phyloP scores from a whole-genome alignment of 352 stramenopile genomes.

The Phytopythium helicoides region DNA sequence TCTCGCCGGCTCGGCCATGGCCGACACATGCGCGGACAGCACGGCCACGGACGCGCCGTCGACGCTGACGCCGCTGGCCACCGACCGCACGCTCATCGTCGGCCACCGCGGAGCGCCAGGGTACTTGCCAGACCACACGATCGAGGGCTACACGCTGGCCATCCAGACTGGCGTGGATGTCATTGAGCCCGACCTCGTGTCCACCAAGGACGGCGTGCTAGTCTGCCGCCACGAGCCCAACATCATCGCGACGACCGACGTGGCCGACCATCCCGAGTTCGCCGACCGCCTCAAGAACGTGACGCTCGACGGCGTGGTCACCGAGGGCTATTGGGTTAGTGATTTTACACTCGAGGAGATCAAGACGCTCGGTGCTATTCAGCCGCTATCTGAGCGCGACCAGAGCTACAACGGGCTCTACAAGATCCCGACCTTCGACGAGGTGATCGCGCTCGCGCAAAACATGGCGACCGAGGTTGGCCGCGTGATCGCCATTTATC shows the following conservation, averaged over 20 bases:
- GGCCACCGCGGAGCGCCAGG: constrained; percentile 86
- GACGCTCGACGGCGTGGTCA: constrained; percentile 50
- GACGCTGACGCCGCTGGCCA: constrained; percentile 2
- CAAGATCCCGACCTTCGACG: constrained; percentile 85
- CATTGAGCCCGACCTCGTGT: constrained; percentile 91
- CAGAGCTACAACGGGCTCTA: constrained; percentile 84
- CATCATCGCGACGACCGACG: constrained; percentile 89
- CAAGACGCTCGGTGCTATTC: constrained; percentile 78
- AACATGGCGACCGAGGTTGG: constrained; percentile 54
- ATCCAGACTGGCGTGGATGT: constrained; percentile 88
- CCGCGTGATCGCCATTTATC: constrained; percentile 80
- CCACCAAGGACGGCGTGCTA: constrained; percentile 81
- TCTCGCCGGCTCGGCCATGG: constrained; percentile 19
- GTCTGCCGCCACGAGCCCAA: constrained; percentile 87
- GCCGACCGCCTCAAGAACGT: constrained; percentile 55
- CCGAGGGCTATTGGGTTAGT: constrained; percentile 82
- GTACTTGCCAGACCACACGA: constrained; percentile 90
- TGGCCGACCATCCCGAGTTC: constrained; percentile 74
- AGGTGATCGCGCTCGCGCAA: constrained; percentile 85
- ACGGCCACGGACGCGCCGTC: constrained; percentile 24
- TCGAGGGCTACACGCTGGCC: constrained; percentile 87
- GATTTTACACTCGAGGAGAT: constrained; percentile 92
- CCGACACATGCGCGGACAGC: constrained; percentile 25
- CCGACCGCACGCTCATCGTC: constrained; percentile 59
- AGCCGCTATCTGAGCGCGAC: constrained; percentile 75